phyloP scores from a whole-genome alignment of 2,329 filamentous ascomycete species.

The Dactylellina parvicollis region DNA sequence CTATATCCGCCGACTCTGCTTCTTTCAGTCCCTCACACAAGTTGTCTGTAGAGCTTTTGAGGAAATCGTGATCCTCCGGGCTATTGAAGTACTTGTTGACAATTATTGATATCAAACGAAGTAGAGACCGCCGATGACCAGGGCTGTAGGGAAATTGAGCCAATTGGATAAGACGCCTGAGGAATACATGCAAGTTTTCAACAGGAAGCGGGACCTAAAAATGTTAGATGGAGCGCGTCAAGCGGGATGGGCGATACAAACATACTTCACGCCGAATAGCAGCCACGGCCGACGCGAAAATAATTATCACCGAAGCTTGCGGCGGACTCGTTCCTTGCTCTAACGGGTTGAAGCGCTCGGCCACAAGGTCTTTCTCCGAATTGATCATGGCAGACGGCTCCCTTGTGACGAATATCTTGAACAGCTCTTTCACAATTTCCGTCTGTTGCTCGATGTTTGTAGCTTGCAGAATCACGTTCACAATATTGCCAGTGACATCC shows the following conservation, averaged over 20 bases:
- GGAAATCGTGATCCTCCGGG: conserved; percentile 48
- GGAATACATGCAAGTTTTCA: conserved; percentile 58
- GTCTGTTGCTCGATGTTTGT: conserved; percentile 67
- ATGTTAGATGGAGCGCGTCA: conserved; percentile 15
- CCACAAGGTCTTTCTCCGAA: conserved; percentile 58
- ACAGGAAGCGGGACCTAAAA: conserved; percentile 55
- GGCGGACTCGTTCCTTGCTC: conserved; percentile 30
- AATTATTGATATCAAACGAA: conserved; percentile 62
- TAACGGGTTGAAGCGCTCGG: conserved; percentile 55
- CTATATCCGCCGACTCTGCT: conserved; percentile 58
- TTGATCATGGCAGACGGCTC: conserved; percentile 60
- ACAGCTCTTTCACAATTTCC: conserved; percentile 67
- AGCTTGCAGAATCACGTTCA: conserved; percentile 69
- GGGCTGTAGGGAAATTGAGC: conserved; percentile 59
- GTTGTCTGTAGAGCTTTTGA: conserved; percentile 41
- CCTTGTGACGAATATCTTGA: conserved; percentile 65
- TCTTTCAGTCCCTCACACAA: conserved; percentile 32
- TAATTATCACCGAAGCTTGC: conserved; percentile 49
- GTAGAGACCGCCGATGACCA: conserved; percentile 61
- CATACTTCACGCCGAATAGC: conserved; percentile 56
- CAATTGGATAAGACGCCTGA: conserved; percentile 61
- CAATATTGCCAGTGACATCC: conserved; percentile 71
- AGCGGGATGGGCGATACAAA: not conserved
- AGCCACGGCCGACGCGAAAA: conserved; percentile 56
- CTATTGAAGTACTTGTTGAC: conserved; percentile 61